Evolutionary conservation across 2,329 filamentous ascomycete species (phyloP), one percentile per base, ranked within the genome.

Genomic region (Trichophyton mentagrophytes): DNA sequence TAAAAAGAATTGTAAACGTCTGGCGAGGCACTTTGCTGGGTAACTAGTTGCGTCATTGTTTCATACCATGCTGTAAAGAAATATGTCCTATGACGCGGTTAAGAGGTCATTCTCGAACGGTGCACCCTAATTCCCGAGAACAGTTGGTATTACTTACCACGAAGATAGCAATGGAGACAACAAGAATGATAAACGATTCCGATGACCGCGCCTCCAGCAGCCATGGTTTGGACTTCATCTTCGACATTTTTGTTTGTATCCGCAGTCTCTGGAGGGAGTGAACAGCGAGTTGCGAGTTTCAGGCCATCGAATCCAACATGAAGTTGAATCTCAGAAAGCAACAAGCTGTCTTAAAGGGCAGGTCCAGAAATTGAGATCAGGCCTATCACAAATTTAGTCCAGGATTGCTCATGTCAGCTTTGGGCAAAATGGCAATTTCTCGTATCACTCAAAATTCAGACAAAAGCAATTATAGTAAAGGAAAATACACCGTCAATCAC

Each of bases 81-180:
- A 47, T 47, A 47, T 20, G 3, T 47, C 44, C 44, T 47, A 47
- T 44, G 15, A 44, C 6, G 5, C n/a, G 1, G 17, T 47, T 47
- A 47, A 9, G 11, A 20, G 9, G 22, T 3, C 9, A 38, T 38
- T 4, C 33, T 38, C 22, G 20, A 47, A 47, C 17, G 20, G 17
- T 17, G 3, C 17, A 6, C 20, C 44, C 8, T 7, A 47, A 20
- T 22, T 25, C 20, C 9, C 69, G 7, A 17, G 3, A 7, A 2
- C 3, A 2, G 17, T 8, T 15, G 9, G 9, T 9, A 9, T 20
- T 27, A 56, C 51, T 30, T 56, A 56, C 51, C 13, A 38, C 33
- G 13, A 56, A 56, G 30, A 56, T 56, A 27, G 51, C 51, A 20
- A 56, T 56, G 5, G 51, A 56, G n/a, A 56, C 51, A 33, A 38